Base-by-base conservation (phyloP, 352 stramenopile genomes). In the Globisporangium heterothallicum region DNA sequence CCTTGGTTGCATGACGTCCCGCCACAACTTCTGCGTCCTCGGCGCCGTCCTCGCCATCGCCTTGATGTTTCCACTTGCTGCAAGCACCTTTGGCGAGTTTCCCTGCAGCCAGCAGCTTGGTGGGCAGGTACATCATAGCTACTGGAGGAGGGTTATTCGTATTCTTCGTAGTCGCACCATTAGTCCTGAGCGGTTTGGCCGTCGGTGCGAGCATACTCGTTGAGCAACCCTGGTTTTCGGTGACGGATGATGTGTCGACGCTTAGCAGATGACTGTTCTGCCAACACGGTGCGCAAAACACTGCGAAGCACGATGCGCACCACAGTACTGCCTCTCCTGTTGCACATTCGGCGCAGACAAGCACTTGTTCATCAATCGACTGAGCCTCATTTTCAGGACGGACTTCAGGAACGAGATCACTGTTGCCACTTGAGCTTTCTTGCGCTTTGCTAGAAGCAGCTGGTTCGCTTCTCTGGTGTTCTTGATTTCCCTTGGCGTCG, bases 221-320 rank as follows among this genome's bases (percentile, higher is more conserved):
- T n/a, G 41, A 49, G 2, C 43, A 53, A 25, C 46, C 56, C 3
- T 46, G n/a, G 14, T 42, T 45, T 13, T 48, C 42, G 1, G 38
- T 32, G 1, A 74, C 26, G 4, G 30, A 41, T 1, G 58, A 63
- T 40, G 61, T 64, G 47, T 86, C 77, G 26, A 86, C 77, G 1
- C 52, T 63, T 2, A 72, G 73, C 9, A 63, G 51, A 38, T 88
- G 77, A n/a, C 59, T 47, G 1, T 51, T 43, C 27, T 78, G 64
- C 77, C 77, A 88, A 45, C 77, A 88, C 9, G 49, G 49, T 6
- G 61, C 41, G 27, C 77, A 88, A 40, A 59, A 81, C 2, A 88
- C 77, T 1, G 61, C 68, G 40, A 88, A 88, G 48, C 77, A 88
- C 4, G 67, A 63, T 1, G 77, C 66, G 27, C 77, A 88, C 77